Evolutionary conservation across 805 yeast genomes (phyloP).

Genomic region (Metschnikowia baotianmanensis): DNA sequence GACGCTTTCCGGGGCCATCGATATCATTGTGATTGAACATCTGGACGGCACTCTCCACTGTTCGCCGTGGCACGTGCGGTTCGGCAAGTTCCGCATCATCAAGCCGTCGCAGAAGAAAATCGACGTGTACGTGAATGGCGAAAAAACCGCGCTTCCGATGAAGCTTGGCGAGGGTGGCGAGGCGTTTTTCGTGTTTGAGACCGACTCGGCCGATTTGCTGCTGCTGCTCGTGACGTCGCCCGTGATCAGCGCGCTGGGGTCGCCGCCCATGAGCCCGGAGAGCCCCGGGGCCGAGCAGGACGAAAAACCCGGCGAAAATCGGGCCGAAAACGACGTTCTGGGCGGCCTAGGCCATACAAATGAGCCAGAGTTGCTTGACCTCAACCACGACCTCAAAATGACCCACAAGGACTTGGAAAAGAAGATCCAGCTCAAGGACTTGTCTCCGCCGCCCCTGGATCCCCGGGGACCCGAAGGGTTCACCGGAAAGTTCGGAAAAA

Average conservation of each 20-base stretch:
- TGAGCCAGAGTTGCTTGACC: slow-evolving; percentile 37
- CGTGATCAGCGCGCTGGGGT: slow-evolving; percentile 62
- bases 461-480: too few relatives aligned
- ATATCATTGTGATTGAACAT: slow-evolving; percentile 90
- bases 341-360: too few relatives aligned
- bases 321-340: too few relatives aligned
- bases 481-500: too few relatives aligned
- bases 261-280: slow-evolving; percentile 50
- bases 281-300: not conserved
- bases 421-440: slow-evolving; percentile 25
- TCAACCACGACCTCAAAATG: slow-evolving; percentile 23
- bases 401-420: slow-evolving; percentile 26
- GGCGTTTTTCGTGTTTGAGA: slow-evolving; percentile 94
- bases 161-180: slow-evolving; percentile 97
- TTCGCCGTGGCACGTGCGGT: slow-evolving; percentile 95
- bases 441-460: too few relatives aligned
- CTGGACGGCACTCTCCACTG: slow-evolving; percentile 78
- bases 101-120: slow-evolving; percentile 96
- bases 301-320: too few relatives aligned
- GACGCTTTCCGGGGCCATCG: slow-evolving; percentile 95
- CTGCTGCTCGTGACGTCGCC: slow-evolving; percentile 82
- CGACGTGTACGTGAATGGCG: slow-evolving; percentile 82
- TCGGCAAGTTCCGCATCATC: slow-evolving; percentile 89
- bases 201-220: slow-evolving; percentile 63
- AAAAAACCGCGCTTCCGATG: slow-evolving; percentile 83